These are phyloP conservation scores for Caloboletus firmus DNA, from an alignment of 1,284 basidiomycete species.

Conservation along the genomic window DNA sequence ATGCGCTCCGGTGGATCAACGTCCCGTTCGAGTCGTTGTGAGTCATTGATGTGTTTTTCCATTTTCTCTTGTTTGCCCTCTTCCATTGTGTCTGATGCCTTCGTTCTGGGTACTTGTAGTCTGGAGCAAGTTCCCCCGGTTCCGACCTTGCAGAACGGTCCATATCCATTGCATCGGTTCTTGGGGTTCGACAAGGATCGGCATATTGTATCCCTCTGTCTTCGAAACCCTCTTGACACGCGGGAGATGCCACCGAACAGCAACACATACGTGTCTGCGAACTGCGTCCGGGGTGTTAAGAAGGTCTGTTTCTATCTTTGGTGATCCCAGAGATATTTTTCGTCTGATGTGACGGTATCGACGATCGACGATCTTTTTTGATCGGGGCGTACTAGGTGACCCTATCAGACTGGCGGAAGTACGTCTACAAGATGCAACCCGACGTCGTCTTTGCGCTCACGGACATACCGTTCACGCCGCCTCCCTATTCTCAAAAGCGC, in stretches of 20 bases:
- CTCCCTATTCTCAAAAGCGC: slow-evolving; percentile 70
- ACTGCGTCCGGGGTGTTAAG: slow-evolving; percentile 66
- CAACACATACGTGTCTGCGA: slow-evolving; percentile 52
- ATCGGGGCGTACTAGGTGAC: slow-evolving; percentile 47
- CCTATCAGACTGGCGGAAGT: slow-evolving; percentile 52
- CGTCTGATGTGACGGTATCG: slow-evolving; percentile 7
- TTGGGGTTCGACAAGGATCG: slow-evolving; percentile 50
- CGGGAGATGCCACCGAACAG: slow-evolving; percentile 71
- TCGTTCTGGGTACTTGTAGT: slow-evolving; percentile 30
- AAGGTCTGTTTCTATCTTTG: slow-evolving; percentile 46
- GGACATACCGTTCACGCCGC: slow-evolving; percentile 64
- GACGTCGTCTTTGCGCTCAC: slow-evolving; percentile 71
- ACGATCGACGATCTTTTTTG: background rate
- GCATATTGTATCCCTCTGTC: slow-evolving; percentile 58
- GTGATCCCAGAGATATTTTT: background rate
- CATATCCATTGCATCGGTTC: slow-evolving; percentile 56
- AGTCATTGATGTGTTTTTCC: slow-evolving; percentile 36
- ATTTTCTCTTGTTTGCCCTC: background rate
- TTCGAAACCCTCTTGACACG: slow-evolving; percentile 64
- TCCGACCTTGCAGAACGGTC: slow-evolving; percentile 52
- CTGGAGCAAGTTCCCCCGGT: slow-evolving; percentile 62
- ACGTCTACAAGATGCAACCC: slow-evolving; percentile 54
- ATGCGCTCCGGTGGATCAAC: slow-evolving; percentile 60
- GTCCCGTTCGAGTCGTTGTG: slow-evolving; percentile 81
- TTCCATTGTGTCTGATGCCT: no score